Percentiles rank a stretch among this genome's conserved stretches.
Conservation (phyloP, 306 rosid species). For the Oemleria cerasiformis region DNA sequence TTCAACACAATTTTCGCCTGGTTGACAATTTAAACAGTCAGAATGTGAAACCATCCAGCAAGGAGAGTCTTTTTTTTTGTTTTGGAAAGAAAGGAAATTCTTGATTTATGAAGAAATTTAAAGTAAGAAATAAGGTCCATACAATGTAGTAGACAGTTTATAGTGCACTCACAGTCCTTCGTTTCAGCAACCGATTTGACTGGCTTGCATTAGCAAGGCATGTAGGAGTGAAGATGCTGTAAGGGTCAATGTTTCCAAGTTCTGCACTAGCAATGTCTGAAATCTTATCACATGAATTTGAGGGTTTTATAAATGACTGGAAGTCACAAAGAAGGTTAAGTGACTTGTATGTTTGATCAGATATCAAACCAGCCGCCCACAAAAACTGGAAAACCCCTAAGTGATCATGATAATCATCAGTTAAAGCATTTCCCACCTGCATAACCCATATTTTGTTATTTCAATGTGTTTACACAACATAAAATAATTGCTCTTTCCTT, state of each 20-base stretch:
- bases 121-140: background rate
- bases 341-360: constrained; percentile 73
- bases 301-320: constrained; percentile 49
- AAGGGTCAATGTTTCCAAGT: constrained; percentile 68
- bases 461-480: constrained; percentile 8
- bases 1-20: background rate
- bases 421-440: constrained; percentile 94
- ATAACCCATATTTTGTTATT: constrained; percentile 22
- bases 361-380: constrained; percentile 91
- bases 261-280: constrained; percentile 47
- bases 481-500: background rate
- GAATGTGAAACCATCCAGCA: background rate
- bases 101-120: background rate
- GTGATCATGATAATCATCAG: constrained; percentile 75
- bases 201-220: constrained; percentile 52
- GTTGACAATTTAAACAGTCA: background rate
- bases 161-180: constrained; percentile 55
- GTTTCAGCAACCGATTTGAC: constrained; percentile 47
- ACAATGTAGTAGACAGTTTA: background rate
- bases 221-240: constrained; percentile 71
- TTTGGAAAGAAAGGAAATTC: background rate
- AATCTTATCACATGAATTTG: constrained; percentile 49
- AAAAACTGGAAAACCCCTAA: constrained; percentile 71
- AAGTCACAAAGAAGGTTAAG: constrained; percentile 53
- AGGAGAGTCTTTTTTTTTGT: background rate